These are phyloP conservation scores for Leccinum variicolor DNA, from an alignment of 768 basidiomycete species.

Conservation along the genomic window DNA sequence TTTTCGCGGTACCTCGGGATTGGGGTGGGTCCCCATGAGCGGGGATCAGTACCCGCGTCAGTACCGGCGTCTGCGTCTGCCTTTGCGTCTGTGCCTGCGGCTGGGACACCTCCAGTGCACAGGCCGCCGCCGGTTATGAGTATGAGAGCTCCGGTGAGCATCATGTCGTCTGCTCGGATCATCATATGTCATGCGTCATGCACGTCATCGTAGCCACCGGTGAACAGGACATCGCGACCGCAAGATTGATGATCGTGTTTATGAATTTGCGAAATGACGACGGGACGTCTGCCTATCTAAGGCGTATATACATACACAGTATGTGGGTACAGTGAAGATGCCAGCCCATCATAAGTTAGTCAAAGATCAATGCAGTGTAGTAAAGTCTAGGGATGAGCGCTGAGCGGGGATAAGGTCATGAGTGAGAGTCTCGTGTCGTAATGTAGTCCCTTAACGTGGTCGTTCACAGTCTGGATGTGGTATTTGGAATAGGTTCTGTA, in stretches of 20 bases:
- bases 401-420: background rate
- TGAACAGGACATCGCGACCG: slow-evolving; percentile 24
- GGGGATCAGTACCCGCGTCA: background rate
- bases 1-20: slow-evolving; percentile 49
- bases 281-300: slow-evolving; percentile 3
- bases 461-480: slow-evolving; percentile 32
- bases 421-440: background rate
- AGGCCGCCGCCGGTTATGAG: background rate
- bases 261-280: background rate
- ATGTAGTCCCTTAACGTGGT: slow-evolving; percentile 11
- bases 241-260: background rate
- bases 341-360: slow-evolving; percentile 15
- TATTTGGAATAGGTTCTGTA: slow-evolving; percentile 36
- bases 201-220: slow-evolving; percentile 14
- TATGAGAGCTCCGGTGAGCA: slow-evolving; percentile 20
- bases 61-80: too few species aligned
- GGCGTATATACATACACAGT: slow-evolving; percentile 13
- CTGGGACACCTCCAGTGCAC: background rate
- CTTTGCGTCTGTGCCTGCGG: background rate
- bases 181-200: background rate
- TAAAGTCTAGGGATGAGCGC: slow-evolving; percentile 12
- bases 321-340: slow-evolving; percentile 9
- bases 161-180: background rate
- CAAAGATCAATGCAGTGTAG: slow-evolving; percentile 7
- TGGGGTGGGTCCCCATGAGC: slow-evolving; percentile 14